These are phyloP conservation scores for Dactylellina leptospora DNA, from an alignment of 2,329 filamentous ascomycete species.

Conservation along the genomic window DNA sequence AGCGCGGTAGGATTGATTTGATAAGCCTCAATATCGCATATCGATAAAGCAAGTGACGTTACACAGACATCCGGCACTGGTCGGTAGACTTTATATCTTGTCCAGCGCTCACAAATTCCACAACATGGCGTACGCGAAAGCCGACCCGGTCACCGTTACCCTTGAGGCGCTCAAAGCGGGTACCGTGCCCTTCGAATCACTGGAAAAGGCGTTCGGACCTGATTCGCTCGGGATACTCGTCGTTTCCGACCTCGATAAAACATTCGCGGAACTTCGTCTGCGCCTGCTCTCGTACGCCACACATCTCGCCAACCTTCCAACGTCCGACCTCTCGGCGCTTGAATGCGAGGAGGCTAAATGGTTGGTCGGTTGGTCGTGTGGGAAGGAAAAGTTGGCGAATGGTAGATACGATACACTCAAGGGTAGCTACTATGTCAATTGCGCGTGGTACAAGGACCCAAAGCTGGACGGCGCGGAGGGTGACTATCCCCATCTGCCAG, in stretches of 20 bases:
- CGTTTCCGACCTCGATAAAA: slow-evolving; percentile 81
- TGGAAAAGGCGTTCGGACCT: slow-evolving; percentile 86
- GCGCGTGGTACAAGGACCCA: slow-evolving; percentile 76
- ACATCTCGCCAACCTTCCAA: slow-evolving; percentile 82
- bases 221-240: slow-evolving; percentile 90
- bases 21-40: slow-evolving; percentile 47
- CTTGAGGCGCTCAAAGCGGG: slow-evolving; percentile 66
- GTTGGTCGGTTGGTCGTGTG: slow-evolving; percentile 69
- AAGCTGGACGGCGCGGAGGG: slow-evolving; percentile 68
- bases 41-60: slow-evolving; percentile 41
- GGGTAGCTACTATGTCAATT: slow-evolving; percentile 85
- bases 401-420: slow-evolving; percentile 81
- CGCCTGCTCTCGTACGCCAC: slow-evolving; percentile 85
- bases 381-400: slow-evolving; percentile 81
- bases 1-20: slow-evolving; percentile 4
- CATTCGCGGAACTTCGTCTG: slow-evolving; percentile 76
- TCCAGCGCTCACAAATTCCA: not conserved
- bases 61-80: no score
- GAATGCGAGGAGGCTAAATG: slow-evolving; percentile 65
- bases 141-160: slow-evolving; percentile 70
- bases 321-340: slow-evolving; percentile 70
- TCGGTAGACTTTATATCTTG: no score
- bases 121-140: slow-evolving; percentile 57
- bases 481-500: slow-evolving; percentile 75
- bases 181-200: slow-evolving; percentile 72